Percentiles rank a stretch among this genome's conserved stretches.
Evolutionary conservation across 768 basidiomycete species (phyloP).

Genomic region (Termitomyces sp.): DNA sequence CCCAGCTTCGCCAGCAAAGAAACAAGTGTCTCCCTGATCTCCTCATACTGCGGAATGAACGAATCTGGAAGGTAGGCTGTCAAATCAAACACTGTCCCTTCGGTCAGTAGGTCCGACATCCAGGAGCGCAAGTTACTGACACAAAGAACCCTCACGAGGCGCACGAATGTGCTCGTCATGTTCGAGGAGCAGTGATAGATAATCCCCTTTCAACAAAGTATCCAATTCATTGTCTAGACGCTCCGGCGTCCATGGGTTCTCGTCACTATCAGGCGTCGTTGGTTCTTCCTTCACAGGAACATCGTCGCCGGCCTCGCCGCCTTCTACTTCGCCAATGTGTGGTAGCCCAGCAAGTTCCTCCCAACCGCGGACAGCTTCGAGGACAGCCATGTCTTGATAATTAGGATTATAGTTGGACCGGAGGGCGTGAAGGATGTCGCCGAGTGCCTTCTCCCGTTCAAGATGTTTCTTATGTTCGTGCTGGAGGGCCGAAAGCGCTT

Average conservation of each 20-base stretch:
- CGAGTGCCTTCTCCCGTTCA: conserved; percentile 71
- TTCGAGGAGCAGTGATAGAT: conserved; percentile 68
- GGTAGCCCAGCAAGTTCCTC: conserved; percentile 68
- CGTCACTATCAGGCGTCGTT: conserved; percentile 46
- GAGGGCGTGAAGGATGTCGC: conserved; percentile 77
- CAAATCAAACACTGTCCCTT: conserved; percentile 63
- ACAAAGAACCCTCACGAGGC: conserved; percentile 39
- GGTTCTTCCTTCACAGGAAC: conserved; percentile 27
- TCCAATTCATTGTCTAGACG: conserved; percentile 57
- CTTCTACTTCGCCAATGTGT: conserved; percentile 65
- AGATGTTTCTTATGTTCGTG: conserved; percentile 67
- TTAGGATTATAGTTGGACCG: conserved; percentile 93
- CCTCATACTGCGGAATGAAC: conserved; percentile 68
- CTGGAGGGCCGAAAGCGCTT: conserved; percentile 73
- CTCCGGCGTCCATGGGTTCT: conserved; percentile 55
- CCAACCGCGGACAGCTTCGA: conserved; percentile 95
- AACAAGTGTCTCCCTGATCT: conserved; percentile 53
- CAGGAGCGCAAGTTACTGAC: conserved; percentile 37
- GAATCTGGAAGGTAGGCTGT: conserved; percentile 84
- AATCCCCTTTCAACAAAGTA: conserved; percentile 55
- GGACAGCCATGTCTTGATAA: conserved; percentile 98
- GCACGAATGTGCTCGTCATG: conserved; percentile 67
- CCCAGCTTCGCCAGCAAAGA: conserved; percentile 64
- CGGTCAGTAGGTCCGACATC: not conserved
- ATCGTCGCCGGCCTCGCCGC: conserved; percentile 32